These are phyloP conservation scores for Chalciporus sp. DNA, from an alignment of 1,284 basidiomycete species.

Conservation along the genomic window DNA sequence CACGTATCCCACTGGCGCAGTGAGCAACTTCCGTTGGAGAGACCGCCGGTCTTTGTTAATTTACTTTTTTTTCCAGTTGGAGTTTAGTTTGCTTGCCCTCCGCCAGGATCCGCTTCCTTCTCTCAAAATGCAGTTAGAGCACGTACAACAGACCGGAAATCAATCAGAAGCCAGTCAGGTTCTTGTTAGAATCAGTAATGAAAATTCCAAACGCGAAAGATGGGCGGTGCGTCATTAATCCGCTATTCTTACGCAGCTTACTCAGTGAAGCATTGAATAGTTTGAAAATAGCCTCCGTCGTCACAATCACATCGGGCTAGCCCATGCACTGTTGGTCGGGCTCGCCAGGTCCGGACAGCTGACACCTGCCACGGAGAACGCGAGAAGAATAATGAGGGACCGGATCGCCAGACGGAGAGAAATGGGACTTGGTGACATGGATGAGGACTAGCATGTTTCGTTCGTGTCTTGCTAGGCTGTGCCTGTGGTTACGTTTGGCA, in stretches of 20 bases:
- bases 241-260: not conserved
- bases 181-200: constrained; percentile 67
- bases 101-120: constrained; percentile 76
- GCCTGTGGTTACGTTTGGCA: not conserved
- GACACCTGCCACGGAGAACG: constrained; percentile 48
- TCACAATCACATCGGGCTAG: constrained; percentile 83
- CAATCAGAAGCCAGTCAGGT: constrained; percentile 53
- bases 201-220: constrained; percentile 74
- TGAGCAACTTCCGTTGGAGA: constrained; percentile 43
- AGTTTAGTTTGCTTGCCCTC: constrained; percentile 89
- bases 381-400: constrained; percentile 37
- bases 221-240: constrained; percentile 68
- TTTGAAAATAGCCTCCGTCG: constrained; percentile 82
- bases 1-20: constrained; percentile 83
- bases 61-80: constrained; percentile 55
- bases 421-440: constrained; percentile 29
- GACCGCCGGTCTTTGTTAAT: constrained; percentile 6
- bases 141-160: constrained; percentile 48
- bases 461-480: constrained; percentile 2
- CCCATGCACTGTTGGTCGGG: constrained; percentile 67
- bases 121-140: constrained; percentile 59
- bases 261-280: constrained; percentile 38
- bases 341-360: constrained; percentile 68
- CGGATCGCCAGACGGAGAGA: constrained; percentile 31
- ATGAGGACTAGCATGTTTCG: constrained; percentile 26